Evolutionary conservation across 2,329 filamentous ascomycete species (phyloP).

Genomic region (Penicillium olsonii): DNA sequence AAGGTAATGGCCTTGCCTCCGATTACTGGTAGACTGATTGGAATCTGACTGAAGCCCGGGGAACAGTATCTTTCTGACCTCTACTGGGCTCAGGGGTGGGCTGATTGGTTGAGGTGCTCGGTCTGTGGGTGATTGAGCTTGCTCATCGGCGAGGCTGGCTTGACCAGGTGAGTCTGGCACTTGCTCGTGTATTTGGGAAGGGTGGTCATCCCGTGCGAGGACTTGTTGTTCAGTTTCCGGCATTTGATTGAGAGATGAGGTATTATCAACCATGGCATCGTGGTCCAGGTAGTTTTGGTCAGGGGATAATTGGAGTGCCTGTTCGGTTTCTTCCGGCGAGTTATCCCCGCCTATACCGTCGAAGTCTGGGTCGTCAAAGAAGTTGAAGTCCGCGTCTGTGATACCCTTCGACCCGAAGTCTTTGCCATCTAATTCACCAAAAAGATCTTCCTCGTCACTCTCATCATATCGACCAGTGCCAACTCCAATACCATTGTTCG

Average conservation of each 20-base stretch:
- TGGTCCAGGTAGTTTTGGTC: slow-evolving; percentile 13
- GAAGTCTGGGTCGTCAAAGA: slow-evolving; percentile 59
- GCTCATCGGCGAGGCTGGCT: slow-evolving; percentile 5
- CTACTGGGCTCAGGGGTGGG: slow-evolving; percentile 43
- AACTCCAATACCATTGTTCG: slow-evolving; percentile 25
- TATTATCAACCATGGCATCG: slow-evolving; percentile 12
- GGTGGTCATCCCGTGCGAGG: background rate
- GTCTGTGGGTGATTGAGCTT: slow-evolving; percentile 14
- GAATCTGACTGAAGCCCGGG: slow-evolving; percentile 16
- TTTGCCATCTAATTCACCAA: slow-evolving; percentile 58
- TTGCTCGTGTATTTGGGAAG: background rate
- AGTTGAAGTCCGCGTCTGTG: slow-evolving; percentile 65
- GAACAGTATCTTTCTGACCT: slow-evolving; percentile 50
- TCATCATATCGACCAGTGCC: slow-evolving; percentile 45
- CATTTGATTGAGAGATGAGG: background rate
- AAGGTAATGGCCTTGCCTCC: slow-evolving; percentile 49
- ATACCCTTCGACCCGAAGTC: slow-evolving; percentile 57
- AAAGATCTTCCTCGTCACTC: slow-evolving; percentile 56
- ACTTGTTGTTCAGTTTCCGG: background rate
- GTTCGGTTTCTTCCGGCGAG: slow-evolving; percentile 14
- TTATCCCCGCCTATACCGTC: slow-evolving; percentile 23
- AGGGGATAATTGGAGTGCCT: slow-evolving; percentile 15
- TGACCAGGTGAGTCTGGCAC: slow-evolving; percentile 1
- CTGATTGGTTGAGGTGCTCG: slow-evolving; percentile 35
- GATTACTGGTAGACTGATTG: slow-evolving; percentile 9